Conservation (phyloP, 345 rosid genomes). For the Arabidopsis arenosa region DNA sequence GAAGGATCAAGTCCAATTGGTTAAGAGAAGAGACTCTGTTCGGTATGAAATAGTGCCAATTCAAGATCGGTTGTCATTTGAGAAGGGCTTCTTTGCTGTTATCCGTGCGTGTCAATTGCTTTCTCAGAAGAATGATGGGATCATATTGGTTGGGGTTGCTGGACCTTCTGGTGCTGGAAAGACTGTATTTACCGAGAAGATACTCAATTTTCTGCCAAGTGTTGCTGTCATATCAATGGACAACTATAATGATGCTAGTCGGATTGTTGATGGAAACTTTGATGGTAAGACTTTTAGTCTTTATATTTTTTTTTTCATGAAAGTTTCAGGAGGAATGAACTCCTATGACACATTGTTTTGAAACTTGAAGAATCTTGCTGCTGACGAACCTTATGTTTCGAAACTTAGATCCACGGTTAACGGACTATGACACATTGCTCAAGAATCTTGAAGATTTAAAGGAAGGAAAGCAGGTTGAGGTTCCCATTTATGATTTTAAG, state of each 20-base stretch:
- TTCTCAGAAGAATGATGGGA: conserved; percentile 87
- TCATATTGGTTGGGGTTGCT: conserved; percentile 83
- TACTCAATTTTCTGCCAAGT: conserved; percentile 82
- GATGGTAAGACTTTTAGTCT: conserved; percentile 60
- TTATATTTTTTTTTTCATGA: background rate
- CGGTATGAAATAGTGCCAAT: conserved; percentile 79
- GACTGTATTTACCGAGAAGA: conserved; percentile 92
- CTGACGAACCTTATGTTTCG: background rate
- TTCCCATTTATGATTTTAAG: conserved; percentile 96
- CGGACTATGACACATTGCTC: conserved; percentile 91
- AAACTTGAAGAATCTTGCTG: too few relatives aligned
- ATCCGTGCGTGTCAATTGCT: conserved; percentile 92
- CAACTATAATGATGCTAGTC: conserved; percentile 88
- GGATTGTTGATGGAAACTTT: conserved; percentile 93
- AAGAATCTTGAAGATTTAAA: conserved; percentile 79
- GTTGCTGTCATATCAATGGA: conserved; percentile 94
- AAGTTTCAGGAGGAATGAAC: conserved; percentile 19
- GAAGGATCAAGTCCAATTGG: conserved; percentile 82
- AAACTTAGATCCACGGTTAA: conserved; percentile 88
- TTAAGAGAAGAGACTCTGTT: conserved; percentile 72
- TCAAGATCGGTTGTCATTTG: conserved; percentile 76
- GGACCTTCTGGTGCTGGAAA: conserved; percentile 99
- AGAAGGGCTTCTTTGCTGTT: conserved; percentile 89
- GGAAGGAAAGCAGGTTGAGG: conserved; percentile 76
- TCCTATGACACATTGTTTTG: background rate